Evolutionary conservation across 306 rosid genomes (phyloP).

Genomic region (Boehmeria nivea): DNA sequence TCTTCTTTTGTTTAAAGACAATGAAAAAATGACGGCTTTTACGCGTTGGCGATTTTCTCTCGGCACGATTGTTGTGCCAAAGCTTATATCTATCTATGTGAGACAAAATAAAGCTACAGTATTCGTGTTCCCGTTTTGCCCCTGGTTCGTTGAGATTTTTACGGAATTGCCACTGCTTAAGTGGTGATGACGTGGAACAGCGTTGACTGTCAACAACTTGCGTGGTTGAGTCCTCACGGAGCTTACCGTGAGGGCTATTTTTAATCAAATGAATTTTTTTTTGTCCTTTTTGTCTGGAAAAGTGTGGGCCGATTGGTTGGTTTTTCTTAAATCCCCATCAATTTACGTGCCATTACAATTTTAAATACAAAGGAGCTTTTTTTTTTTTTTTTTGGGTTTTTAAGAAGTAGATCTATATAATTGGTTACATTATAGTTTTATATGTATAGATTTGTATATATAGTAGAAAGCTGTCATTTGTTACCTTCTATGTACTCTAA

Average conservation of each 20-base stretch:
- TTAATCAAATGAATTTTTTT: neutral
- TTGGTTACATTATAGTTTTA: too few species aligned
- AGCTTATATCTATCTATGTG: too few species aligned
- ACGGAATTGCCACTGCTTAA: constrained; percentile 12
- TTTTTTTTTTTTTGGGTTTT: neutral
- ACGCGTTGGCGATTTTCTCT: constrained; percentile 14
- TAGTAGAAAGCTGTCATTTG: neutral
- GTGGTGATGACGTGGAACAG: neutral
- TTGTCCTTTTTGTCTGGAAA: neutral
- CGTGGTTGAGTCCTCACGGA: neutral
- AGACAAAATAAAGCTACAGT: too few species aligned
- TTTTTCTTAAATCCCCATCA: neutral
- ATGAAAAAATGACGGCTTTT: constrained; percentile 14
- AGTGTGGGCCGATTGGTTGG: neutral
- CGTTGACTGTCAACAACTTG: constrained; percentile 8
- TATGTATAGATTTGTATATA: neutral
- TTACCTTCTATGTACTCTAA: too few species aligned
- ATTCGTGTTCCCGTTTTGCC: neutral
- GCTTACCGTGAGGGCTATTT: constrained; percentile 6
- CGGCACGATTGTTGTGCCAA: neutral
- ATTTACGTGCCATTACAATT: neutral
- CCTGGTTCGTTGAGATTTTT: neutral
- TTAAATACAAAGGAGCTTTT: neutral
- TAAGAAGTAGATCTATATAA: neutral
- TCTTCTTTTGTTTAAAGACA: neutral